Conservation (phyloP, 2,329 filamentous ascomycete genomes). For the Neofusicoccum sp. region DNA sequence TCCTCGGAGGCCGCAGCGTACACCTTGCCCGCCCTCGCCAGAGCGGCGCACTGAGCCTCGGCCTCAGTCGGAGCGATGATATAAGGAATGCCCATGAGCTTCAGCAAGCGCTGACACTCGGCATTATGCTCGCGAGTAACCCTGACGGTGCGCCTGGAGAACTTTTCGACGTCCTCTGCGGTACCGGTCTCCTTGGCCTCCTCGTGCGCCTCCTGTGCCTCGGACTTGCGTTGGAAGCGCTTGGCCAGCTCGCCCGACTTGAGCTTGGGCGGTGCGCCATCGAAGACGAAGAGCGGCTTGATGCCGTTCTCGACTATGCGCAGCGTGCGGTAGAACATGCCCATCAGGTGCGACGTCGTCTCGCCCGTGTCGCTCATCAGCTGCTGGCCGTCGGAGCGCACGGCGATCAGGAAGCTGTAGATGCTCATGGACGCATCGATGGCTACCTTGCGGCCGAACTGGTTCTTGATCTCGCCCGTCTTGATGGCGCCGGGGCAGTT, state of each 20-base stretch:
- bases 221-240: slow-evolving; percentile 90
- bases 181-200: slow-evolving; percentile 97
- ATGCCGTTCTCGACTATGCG: slow-evolving; percentile 99
- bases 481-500: slow-evolving; percentile 95
- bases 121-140: slow-evolving; percentile 97
- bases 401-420: slow-evolving; percentile 97
- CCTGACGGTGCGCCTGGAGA: slow-evolving; percentile 85
- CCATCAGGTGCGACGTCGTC: slow-evolving; percentile 97
- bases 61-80: slow-evolving; percentile 95
- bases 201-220: slow-evolving; percentile 84
- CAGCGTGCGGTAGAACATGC: slow-evolving; percentile 98
- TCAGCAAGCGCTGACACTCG: slow-evolving; percentile 86
- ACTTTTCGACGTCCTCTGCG: slow-evolving; percentile 96
- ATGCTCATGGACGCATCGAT: slow-evolving; percentile 96
- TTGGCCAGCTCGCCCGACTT: slow-evolving; percentile 97
- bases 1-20: slow-evolving; percentile 96
- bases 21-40: slow-evolving; percentile 89
- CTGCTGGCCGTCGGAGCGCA: slow-evolving; percentile 94
- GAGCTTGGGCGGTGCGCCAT: slow-evolving; percentile 92
- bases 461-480: slow-evolving; percentile 96
- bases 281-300: slow-evolving; percentile 97
- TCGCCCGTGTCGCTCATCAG: slow-evolving; percentile 93
- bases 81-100: slow-evolving; percentile 93
- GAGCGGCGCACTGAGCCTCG: slow-evolving; percentile 89
- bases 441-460: slow-evolving; percentile 96